These are phyloP conservation scores for Pseudopyrenochaeta lycopersici DNA, from an alignment of 2,329 filamentous ascomycete genomes.

Conservation along the genomic window DNA sequence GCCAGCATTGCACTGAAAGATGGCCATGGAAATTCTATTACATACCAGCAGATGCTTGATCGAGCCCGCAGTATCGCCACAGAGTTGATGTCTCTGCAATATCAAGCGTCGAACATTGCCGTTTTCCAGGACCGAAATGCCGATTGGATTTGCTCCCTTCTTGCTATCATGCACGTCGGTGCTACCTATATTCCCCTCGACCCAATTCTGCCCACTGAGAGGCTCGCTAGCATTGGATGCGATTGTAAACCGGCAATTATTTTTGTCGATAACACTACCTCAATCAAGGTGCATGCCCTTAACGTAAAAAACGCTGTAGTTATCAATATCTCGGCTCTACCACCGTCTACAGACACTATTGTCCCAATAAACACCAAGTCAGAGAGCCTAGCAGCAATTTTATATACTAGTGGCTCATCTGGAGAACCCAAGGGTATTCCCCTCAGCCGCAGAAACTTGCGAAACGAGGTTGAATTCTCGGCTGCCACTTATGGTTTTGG, in stretches of 20 bases:
- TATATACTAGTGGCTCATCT: constrained; percentile 66
- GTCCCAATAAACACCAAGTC: too few relatives aligned
- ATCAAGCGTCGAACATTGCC: constrained; percentile 34
- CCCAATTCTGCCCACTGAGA: constrained; percentile 29
- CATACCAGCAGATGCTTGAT: neutral
- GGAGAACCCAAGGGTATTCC: constrained; percentile 64
- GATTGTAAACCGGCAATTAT: constrained; percentile 40
- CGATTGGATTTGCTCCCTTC: constrained; percentile 50
- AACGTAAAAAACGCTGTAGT: too few relatives aligned
- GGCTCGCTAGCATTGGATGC: constrained; percentile 43
- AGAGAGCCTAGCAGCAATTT: constrained; percentile 61
- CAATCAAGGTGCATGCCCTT: too few relatives aligned
- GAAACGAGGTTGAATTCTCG: constrained; percentile 62
- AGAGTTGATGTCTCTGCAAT: neutral
- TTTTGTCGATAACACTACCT: too few relatives aligned
- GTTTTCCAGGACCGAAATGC: constrained; percentile 52
- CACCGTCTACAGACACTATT: too few relatives aligned
- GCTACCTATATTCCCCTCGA: constrained; percentile 53
- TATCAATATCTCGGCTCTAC: too few relatives aligned
- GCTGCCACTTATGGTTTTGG: too few relatives aligned
- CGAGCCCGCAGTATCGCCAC: neutral
- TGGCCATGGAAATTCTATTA: too few relatives aligned
- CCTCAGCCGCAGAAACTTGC: neutral
- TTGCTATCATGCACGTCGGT: constrained; percentile 54
- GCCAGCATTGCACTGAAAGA: too few relatives aligned